Base-by-base conservation (phyloP, 2,329 filamentous ascomycete species). In the Seiridium unicorne region DNA sequence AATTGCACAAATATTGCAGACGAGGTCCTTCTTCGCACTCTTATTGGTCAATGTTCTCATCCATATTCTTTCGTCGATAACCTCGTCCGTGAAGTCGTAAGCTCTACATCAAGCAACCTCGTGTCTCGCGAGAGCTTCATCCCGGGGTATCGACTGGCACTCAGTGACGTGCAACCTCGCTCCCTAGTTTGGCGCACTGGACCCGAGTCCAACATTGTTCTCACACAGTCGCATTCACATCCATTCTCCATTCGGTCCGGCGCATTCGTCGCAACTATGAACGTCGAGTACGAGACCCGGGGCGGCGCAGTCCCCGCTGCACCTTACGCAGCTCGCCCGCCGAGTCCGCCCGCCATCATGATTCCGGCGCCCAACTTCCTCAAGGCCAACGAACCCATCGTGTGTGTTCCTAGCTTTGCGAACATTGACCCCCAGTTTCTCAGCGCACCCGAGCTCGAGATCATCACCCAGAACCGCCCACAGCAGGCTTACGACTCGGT, bases 381-480 rank as follows among this genome's bases (percentile, higher is more conserved):
- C 31, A 34, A 57, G 26, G 42, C 7, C 7, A 47, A 58, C 46
- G 38, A 66, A 35, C 57, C 68, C 6, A 64, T 76, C 4, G 70
- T 66, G 54, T 67, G 81, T 6, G 62, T 75, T 13, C 81, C 83
- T 1, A 71, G 71, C n/a, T 77, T 76, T 57, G 69, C 73, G 3
- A 73, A 76, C 34, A 68, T 79, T 34, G 76, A 78, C 55, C 69
- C 77, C 3, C 64, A 71, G n/a, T 71, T 73, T 11, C 70, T 84
- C 53, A 79, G 78, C 3, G 59, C 63, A 6, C 65, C 72, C 0
- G 79, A 87, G 44, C 69, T 86, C 3, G 62, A 65, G 38, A 74
- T 79, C 63, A 81, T 87, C 66, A 84, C 83, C 1, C 74, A 76
- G 18, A 63, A 73, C 56, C 66, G 64, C 7, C 63, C 64, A 2